Evolutionary conservation across 2,329 filamentous ascomycete genomes (phyloP).

Genomic region (Myrmaecium sp.): DNA sequence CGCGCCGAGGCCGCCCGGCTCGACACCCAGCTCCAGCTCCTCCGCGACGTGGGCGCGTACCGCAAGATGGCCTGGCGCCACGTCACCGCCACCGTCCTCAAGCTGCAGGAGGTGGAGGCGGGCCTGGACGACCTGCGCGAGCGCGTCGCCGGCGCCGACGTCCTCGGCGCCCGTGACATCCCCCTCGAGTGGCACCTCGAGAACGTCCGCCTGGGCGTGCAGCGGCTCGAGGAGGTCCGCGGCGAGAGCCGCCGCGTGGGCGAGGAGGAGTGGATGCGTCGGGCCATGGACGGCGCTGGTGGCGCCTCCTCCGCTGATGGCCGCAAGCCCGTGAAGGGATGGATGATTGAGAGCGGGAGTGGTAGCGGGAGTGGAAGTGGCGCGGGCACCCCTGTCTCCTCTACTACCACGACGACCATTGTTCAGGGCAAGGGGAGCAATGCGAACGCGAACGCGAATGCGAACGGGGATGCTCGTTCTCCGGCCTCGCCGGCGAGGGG

Average conservation of each 20-base stretch:
- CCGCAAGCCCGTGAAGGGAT: too few species aligned
- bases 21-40: conserved; percentile 44
- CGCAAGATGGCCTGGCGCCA: conserved; percentile 48
- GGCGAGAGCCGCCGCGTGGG: conserved; percentile 41
- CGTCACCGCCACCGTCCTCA: conserved; percentile 52
- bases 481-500: too few species aligned
- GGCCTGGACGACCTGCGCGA: conserved; percentile 57
- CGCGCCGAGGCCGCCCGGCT: conserved; percentile 41
- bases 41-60: conserved; percentile 50
- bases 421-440: too few species aligned
- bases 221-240: conserved; percentile 50
- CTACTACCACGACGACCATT: too few species aligned
- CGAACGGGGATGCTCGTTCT: too few species aligned
- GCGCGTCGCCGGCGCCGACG: conserved; percentile 48
- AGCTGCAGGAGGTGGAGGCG: conserved; percentile 55
- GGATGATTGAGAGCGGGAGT: too few species aligned
- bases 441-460: too few species aligned
- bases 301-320: too few species aligned
- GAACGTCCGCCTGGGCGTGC: conserved; percentile 54
- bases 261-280: conserved; percentile 36
- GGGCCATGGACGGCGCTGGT: too few species aligned
- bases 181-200: conserved; percentile 61
- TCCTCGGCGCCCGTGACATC: conserved; percentile 37
- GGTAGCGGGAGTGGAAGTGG: too few species aligned
- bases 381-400: too few species aligned